Base-by-base conservation (phyloP, 257 asterid genomes). In the Lantana camara region DNA sequence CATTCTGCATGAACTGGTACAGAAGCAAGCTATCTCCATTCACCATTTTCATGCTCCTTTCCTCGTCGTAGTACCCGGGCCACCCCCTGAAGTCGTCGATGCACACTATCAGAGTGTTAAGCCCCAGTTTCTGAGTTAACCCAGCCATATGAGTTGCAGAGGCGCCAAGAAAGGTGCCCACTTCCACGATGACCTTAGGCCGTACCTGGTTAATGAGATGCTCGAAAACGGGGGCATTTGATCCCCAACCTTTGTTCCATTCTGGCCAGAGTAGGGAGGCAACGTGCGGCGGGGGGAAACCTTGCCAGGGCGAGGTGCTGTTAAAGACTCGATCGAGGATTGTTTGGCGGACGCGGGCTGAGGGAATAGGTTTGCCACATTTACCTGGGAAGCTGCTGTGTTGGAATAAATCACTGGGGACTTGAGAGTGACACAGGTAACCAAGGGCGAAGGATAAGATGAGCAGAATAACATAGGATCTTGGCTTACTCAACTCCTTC, bases 51-150 rank as follows among this genome's bases (percentile, higher is more conserved):
- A 87, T 50, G 58, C 86, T 82, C 54, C 75, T 82, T 24, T 75
- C 80, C n/a, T 54, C 50, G 54, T 78, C 78, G 37, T 65, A 64
- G 66, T 84, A 87, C 9, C 92, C 89, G 0, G 95, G 92, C 95
- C 95, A 87, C 0, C 95, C 95, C 2, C 95, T 68, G 46, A 82
- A 87, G 49, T 87, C 95, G 66, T 87, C 95, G n/a, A 87, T 74
- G 68, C 95, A 87, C 1, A 87, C 12, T 4, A 87, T 75, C 61
- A 72, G 81, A 2, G 80, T 71, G 0, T 73, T 63, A 12, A 87
- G 77, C 19, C 91, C 89, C 1, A 80, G 35, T n/a, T 46, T 48
- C 54, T 9, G 29, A 48, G 54, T 19, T 20, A 79, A 30, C 24
- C 61, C 48, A 3, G 66, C 71, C 85, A 79, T 83, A 65, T 83